These are phyloP conservation scores for Myxozyma neotropica DNA, from an alignment of 805 yeast genomes.

Conservation along the genomic window DNA sequence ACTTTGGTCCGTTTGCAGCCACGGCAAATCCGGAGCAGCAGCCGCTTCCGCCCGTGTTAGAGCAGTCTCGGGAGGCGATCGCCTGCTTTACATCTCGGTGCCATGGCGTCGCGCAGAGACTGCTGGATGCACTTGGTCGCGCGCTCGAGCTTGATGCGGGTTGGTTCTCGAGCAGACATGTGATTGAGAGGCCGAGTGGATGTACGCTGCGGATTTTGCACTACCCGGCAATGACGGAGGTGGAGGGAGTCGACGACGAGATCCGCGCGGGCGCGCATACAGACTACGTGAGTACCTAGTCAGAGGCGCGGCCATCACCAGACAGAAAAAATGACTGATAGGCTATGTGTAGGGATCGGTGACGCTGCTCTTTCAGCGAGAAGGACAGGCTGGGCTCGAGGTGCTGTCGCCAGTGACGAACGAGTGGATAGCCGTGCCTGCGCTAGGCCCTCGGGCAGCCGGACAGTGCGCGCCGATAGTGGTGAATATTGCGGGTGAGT, in stretches of 20 bases:
- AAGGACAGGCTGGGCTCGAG: slow-evolving; percentile 73
- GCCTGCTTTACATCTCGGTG: slow-evolving; percentile 47
- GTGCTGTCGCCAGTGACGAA: slow-evolving; percentile 56
- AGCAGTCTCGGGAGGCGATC: slow-evolving; percentile 50
- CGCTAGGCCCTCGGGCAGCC: slow-evolving; percentile 49
- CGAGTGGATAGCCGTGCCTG: slow-evolving; percentile 72
- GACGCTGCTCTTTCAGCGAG: slow-evolving; percentile 70
- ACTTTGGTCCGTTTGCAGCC: slow-evolving; percentile 59
- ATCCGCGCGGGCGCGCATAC: slow-evolving; percentile 82
- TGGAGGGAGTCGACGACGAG: slow-evolving; percentile 43
- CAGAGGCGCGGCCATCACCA: not conserved
- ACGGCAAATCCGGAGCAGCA: slow-evolving; percentile 41
- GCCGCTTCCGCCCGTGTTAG: slow-evolving; percentile 57
- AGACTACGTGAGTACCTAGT: slow-evolving; percentile 51
- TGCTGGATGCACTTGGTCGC: slow-evolving; percentile 60
- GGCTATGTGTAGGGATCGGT: slow-evolving; percentile 55
- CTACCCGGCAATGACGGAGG: slow-evolving; percentile 56
- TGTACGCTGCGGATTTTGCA: slow-evolving; percentile 70
- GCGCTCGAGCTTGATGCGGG: slow-evolving; percentile 55
- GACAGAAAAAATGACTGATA: not conserved
- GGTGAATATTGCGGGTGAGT: slow-evolving; percentile 56
- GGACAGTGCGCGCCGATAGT: slow-evolving; percentile 69
- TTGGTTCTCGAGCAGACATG: slow-evolving; percentile 68
- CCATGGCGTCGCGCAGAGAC: slow-evolving; percentile 51
- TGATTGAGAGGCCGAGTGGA: slow-evolving; percentile 56